A percentile compares a stretch with the other conserved stretches of the same genome.
phyloP scores from a whole-genome alignment of 1,139 yeast genomes.

The Yamadazyma jaroonii region DNA sequence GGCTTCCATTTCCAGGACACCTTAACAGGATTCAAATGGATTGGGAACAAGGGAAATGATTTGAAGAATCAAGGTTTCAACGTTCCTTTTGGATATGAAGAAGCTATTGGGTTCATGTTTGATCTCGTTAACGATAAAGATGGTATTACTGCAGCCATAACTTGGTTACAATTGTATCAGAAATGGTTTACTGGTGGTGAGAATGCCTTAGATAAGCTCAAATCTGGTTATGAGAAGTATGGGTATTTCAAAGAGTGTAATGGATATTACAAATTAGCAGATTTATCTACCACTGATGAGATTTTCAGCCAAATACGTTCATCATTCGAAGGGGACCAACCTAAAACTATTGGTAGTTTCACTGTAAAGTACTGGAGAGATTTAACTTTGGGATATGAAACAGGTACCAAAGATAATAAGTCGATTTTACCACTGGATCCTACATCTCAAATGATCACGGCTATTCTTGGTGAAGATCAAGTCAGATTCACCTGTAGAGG shows the following conservation, averaged over 20 bases:
- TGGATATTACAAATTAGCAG: constrained; percentile 74
- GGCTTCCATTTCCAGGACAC: constrained; percentile 76
- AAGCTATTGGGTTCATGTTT: constrained; percentile 95
- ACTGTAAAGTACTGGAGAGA: constrained; percentile 72
- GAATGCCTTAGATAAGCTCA: constrained; percentile 48
- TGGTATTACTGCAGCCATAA: constrained; percentile 77
- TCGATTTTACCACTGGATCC: constrained; percentile 74
- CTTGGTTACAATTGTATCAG: constrained; percentile 73
- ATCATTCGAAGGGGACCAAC: constrained; percentile 33
- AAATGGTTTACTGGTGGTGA: constrained; percentile 39
- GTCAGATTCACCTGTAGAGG: constrained; percentile 87
- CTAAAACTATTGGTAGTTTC: constrained; percentile 51
- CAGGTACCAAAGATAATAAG: constrained; percentile 52
- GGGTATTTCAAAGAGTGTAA: constrained; percentile 85
- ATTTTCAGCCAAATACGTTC: constrained; percentile 55
- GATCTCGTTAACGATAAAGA: constrained; percentile 87
- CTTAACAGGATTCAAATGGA: constrained; percentile 96
- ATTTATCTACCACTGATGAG: constrained; percentile 45
- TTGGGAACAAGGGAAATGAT: constrained; percentile 84
- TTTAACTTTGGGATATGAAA: constrained; percentile 77
- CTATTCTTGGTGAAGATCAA: constrained; percentile 21
- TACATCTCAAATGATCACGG: constrained; percentile 84
- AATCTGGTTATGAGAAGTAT: constrained; percentile 57
- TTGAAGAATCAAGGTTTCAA: constrained; percentile 58
- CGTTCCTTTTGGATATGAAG: constrained; percentile 92